phyloP scores from a whole-genome alignment of 148 eudicot species.

The Chenopodium formosanum region DNA sequence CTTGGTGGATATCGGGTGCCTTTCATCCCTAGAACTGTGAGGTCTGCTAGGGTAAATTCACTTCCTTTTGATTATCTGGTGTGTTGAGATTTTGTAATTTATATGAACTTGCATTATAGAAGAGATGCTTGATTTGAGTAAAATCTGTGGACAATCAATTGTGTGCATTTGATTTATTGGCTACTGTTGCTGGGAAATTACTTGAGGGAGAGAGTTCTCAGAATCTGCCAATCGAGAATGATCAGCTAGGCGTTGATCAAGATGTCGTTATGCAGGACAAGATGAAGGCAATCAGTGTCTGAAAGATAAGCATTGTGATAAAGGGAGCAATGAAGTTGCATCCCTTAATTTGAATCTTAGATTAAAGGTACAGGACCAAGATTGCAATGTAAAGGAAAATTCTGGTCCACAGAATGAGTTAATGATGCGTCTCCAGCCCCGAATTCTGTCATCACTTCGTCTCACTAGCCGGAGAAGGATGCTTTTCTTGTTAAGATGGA shows the following conservation, averaged over 20 bases:
- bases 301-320: constrained; percentile 33
- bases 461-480: constrained; percentile 48
- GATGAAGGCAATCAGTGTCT: constrained; percentile 28
- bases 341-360: constrained; percentile 40
- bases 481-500: constrained; percentile 37
- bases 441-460: constrained; percentile 52
- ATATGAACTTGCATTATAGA: constrained; percentile 38
- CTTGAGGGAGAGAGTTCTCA: constrained; percentile 54
- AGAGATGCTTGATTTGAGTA: constrained; percentile 53
- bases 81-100: not conserved
- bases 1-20: constrained; percentile 77
- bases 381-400: constrained; percentile 30
- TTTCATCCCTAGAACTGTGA: constrained; percentile 63
- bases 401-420: constrained; percentile 23
- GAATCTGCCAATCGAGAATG: constrained; percentile 22
- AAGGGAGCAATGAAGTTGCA: constrained; percentile 30
- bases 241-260: constrained; percentile 26
- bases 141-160: constrained; percentile 40
- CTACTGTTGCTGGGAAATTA: constrained; percentile 81
- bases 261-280: constrained; percentile 37
- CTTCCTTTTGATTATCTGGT: constrained; percentile 1
- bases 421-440: constrained; percentile 36
- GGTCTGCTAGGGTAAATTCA: constrained; percentile 79
- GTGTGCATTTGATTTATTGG: constrained; percentile 85
- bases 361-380: constrained; percentile 19